Evolutionary conservation across 2,329 filamentous ascomycete species (phyloP).

Genomic region (Sporothrix euskadiensis): DNA sequence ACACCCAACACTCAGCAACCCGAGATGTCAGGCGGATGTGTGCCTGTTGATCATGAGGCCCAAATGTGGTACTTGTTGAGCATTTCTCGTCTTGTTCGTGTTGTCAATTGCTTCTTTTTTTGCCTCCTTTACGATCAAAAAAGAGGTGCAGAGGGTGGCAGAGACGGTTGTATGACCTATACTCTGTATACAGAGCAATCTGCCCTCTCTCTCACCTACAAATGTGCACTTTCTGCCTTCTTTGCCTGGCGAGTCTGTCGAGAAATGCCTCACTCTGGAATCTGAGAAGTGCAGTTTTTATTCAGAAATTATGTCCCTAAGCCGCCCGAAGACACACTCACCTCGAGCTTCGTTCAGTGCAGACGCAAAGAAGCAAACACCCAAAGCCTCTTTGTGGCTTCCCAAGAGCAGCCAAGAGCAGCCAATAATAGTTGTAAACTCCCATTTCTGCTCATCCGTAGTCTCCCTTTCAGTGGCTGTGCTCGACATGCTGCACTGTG

Average conservation of each 20-base stretch:
- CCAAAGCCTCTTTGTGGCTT: not conserved
- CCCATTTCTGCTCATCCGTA: too few species aligned
- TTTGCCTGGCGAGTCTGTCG: not conserved
- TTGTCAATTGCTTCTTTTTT: not conserved
- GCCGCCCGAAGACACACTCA: not conserved
- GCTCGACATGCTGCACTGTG: not conserved
- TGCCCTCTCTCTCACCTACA: not conserved
- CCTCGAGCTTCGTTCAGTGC: not conserved
- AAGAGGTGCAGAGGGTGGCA: not conserved
- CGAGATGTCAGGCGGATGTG: not conserved
- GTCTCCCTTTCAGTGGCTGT: not conserved
- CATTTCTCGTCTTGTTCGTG: not conserved
- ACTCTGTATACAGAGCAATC: too few species aligned
- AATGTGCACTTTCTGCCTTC: not conserved
- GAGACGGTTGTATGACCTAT: too few species aligned
- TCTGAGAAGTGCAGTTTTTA: not conserved
- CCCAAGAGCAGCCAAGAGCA: too few species aligned
- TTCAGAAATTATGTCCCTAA: not conserved
- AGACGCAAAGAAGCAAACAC: too few species aligned
- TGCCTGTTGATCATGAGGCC: too few species aligned
- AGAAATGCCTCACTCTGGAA: not conserved
- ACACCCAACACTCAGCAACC: not conserved
- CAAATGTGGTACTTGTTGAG: too few species aligned
- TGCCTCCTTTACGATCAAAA: not conserved
- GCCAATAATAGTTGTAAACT: not conserved